Evolutionary conservation across 2,329 filamentous ascomycete genomes (phyloP).

Genomic region (Colletotrichum tofieldiae): DNA sequence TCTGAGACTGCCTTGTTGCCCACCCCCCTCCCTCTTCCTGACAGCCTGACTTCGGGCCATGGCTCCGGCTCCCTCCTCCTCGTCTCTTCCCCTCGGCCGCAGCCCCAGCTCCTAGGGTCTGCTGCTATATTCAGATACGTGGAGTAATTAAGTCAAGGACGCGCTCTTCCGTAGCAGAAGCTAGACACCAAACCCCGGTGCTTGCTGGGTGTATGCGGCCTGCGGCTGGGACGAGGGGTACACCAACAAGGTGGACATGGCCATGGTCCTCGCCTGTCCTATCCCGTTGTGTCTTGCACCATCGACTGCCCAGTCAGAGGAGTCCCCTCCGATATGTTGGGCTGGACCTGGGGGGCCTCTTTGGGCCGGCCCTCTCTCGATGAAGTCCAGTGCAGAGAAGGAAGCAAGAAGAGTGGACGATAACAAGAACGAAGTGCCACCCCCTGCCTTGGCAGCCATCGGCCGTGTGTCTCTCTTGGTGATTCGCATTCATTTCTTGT

Average conservation of each 20-base stretch:
- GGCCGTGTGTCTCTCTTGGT: slow-evolving; percentile 26
- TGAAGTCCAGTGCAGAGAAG: slow-evolving; percentile 28
- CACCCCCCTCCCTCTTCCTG: slow-evolving; percentile 3
- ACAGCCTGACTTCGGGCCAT: not conserved
- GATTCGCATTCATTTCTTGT: slow-evolving; percentile 41
- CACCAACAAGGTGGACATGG: slow-evolving; percentile 38
- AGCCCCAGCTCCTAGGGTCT: slow-evolving; percentile 11
- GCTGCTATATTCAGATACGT: slow-evolving; percentile 39
- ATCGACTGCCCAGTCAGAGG: slow-evolving; percentile 36
- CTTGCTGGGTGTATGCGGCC: slow-evolving; percentile 31
- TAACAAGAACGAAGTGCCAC: slow-evolving; percentile 25
- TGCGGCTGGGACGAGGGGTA: slow-evolving; percentile 35
- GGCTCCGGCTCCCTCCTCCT: not conserved
- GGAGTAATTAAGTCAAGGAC: slow-evolving; percentile 27
- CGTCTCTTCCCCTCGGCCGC: not conserved
- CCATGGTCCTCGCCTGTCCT: slow-evolving; percentile 26
- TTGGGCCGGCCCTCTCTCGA: slow-evolving; percentile 21
- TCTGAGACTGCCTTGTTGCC: slow-evolving; percentile 12
- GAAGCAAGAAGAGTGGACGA: slow-evolving; percentile 36
- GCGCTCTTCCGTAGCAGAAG: not conserved
- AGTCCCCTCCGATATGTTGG: slow-evolving; percentile 1
- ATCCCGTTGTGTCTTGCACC: slow-evolving; percentile 33
- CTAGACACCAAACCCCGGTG: slow-evolving; percentile 1
- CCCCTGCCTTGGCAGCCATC: slow-evolving; percentile 41
- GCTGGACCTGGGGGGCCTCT: not conserved